Base-by-base conservation (phyloP, 164 flowering plant species). In the Amborella trichopoda region DNA sequence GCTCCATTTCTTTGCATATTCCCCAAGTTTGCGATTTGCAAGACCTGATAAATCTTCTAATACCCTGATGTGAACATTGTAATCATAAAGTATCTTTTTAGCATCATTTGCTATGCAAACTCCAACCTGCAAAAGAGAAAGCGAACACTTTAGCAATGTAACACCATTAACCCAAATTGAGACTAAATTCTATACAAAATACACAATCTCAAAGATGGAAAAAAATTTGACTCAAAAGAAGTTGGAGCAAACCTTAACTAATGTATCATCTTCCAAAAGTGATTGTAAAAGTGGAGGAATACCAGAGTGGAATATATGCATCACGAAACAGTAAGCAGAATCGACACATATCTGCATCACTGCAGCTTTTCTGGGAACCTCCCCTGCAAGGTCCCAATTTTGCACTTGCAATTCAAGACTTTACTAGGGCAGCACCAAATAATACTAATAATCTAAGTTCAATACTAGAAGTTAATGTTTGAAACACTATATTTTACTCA, bases 221-320 rank as follows among this genome's bases (percentile, higher is more conserved):
- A 13, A 6, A 13, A 30, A 13, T 30, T 30, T 13, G 13, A 30
- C 6, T 6, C 34, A 30, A 6, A 30, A 30, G 34, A 30, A 6
- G 34, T 2, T 18, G 2, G 16, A 14, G 21, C 23, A 19, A 12
- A 83, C 94, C 84, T 83, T 90, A 23, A 64, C 18, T 11, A 70
- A 40, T 47, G 74, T 30, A 23, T 68, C 48, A 62, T 90, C 83
- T 64, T 86, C 94, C 26, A 90, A 80, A 47, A 86, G 69, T 46
- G 57, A 50, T 34, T 54, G 68, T 48, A 86, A 60, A 57, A 49
- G 70, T 25, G 50, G 72, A 26, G 98, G 83, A 10, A 90, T 79
- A 39, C 93, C 93, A 58, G 89, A 77, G 62, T 90, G 94, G 58
- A 76, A 26, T 16, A 90, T 70, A 66, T 86, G 98, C 78, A 90